phyloP scores from a whole-genome alignment of 2,329 filamentous ascomycete species.

The Botrytis byssoidea region DNA sequence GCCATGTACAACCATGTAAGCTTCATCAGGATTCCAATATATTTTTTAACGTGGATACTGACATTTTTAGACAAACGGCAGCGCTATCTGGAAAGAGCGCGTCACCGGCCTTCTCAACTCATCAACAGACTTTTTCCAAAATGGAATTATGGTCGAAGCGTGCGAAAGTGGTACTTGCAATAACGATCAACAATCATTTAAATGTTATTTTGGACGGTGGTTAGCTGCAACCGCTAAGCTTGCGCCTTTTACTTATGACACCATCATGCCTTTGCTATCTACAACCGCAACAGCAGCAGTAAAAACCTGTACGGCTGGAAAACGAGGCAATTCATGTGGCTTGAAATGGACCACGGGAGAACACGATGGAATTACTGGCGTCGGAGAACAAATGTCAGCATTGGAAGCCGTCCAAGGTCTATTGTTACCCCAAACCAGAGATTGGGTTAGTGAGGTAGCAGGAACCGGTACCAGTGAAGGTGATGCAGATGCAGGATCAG shows the following conservation, averaged over 20 bases:
- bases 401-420: conserved; percentile 44
- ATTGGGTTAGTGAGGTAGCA: conserved; percentile 47
- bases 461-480: conserved; percentile 54
- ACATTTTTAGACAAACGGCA: conserved; percentile 42
- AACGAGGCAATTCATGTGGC: conserved; percentile 58
- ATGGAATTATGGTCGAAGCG: conserved; percentile 51
- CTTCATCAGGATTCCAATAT: neutral
- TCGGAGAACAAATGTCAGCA: conserved; percentile 56
- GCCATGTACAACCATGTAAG: conserved; percentile 48
- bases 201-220: conserved; percentile 63
- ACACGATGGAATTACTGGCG: conserved; percentile 53
- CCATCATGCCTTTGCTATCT: conserved; percentile 52
- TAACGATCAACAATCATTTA: conserved; percentile 63
- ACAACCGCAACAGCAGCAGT: conserved; percentile 59
- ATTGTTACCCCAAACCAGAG: conserved; percentile 36
- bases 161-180: conserved; percentile 61
- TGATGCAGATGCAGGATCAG: conserved; percentile 30
- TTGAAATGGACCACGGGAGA: conserved; percentile 53
- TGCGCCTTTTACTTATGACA: conserved; percentile 53
- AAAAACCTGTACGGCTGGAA: conserved; percentile 59
- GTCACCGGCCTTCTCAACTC: conserved; percentile 38
- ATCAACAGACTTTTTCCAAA: conserved; percentile 39
- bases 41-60: conserved; percentile 6
- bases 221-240: conserved; percentile 56
- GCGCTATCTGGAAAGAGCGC: conserved; percentile 40